Evolutionary conservation across 2,329 filamentous ascomycete genomes (phyloP).

Genomic region (Penicillium capsulatum): DNA sequence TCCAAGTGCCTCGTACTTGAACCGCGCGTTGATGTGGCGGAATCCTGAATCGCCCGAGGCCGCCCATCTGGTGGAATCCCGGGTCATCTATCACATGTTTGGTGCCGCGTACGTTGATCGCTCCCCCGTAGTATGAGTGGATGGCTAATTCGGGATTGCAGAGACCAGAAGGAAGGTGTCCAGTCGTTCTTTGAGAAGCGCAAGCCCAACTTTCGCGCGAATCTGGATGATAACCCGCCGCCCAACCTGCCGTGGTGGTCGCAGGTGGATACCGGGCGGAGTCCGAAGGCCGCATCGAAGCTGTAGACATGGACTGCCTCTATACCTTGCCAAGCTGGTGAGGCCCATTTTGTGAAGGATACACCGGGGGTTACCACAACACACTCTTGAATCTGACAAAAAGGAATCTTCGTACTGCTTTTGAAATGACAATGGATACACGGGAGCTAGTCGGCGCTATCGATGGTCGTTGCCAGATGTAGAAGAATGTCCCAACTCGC

Average conservation of each 20-base stretch:
- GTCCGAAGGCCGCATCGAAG: slow-evolving; percentile 24
- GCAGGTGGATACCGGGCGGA: slow-evolving; percentile 45
- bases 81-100: slow-evolving; percentile 40
- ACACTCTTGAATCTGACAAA: too few relatives aligned
- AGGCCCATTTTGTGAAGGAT: too few relatives aligned
- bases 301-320: slow-evolving; percentile 13
- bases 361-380: too few relatives aligned
- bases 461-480: too few relatives aligned
- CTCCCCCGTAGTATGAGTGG: neutral
- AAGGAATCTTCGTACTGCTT: too few relatives aligned
- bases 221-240: slow-evolving; percentile 58
- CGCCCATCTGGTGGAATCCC: slow-evolving; percentile 63
- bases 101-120: slow-evolving; percentile 24
- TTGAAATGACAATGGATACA: too few relatives aligned
- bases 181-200: slow-evolving; percentile 67
- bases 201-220: slow-evolving; percentile 57
- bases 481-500: slow-evolving; percentile 13
- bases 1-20: slow-evolving; percentile 59
- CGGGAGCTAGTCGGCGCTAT: too few relatives aligned
- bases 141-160: slow-evolving; percentile 26
- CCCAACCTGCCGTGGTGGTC: slow-evolving; percentile 66
- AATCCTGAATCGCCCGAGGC: slow-evolving; percentile 57
- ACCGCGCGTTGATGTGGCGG: slow-evolving; percentile 66
- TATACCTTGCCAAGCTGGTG: too few relatives aligned
- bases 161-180: slow-evolving; percentile 65